Conservation (phyloP, 83 land plant genomes). For the Diphasiastrum complanatum region DNA sequence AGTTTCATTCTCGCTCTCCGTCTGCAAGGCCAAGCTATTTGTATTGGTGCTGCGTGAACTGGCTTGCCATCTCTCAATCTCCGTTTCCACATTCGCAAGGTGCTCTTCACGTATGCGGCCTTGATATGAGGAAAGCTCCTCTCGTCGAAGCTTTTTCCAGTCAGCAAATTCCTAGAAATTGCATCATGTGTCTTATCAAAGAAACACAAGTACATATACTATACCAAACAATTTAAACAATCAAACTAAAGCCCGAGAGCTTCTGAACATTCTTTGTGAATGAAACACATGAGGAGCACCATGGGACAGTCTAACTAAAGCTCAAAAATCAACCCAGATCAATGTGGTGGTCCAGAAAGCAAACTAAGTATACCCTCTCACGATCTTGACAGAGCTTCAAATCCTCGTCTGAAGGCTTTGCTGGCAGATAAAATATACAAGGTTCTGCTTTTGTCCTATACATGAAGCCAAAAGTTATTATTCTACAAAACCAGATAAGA, state of each 20-base stretch:
- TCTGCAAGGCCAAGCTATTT: constrained; percentile 30
- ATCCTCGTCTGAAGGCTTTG: constrained; percentile 55
- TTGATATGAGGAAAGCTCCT: constrained; percentile 69
- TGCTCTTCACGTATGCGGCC: constrained; percentile 55
- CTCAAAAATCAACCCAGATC: neutral
- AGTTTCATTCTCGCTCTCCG: constrained; percentile 45
- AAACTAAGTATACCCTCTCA: constrained; percentile 72
- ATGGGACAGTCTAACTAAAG: too few species aligned
- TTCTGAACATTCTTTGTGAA: too few species aligned
- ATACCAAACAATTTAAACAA: neutral
- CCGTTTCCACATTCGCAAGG: constrained; percentile 59
- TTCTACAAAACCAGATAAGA: neutral
- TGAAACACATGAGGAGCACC: too few species aligned
- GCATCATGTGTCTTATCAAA: too few species aligned
- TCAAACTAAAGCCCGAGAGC: too few species aligned
- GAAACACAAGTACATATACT: neutral
- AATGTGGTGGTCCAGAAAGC: neutral
- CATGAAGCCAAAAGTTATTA: neutral
- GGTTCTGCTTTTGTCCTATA: constrained; percentile 83
- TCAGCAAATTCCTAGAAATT: constrained; percentile 53
- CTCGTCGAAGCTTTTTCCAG: constrained; percentile 71
- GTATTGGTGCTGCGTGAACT: constrained; percentile 41
- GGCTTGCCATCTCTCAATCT: constrained; percentile 66
- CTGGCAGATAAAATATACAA: constrained; percentile 63
- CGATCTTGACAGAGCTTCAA: constrained; percentile 41